These are phyloP conservation scores for Cercospora sp. DNA, from an alignment of 2,329 filamentous ascomycete genomes.

Conservation along the genomic window DNA sequence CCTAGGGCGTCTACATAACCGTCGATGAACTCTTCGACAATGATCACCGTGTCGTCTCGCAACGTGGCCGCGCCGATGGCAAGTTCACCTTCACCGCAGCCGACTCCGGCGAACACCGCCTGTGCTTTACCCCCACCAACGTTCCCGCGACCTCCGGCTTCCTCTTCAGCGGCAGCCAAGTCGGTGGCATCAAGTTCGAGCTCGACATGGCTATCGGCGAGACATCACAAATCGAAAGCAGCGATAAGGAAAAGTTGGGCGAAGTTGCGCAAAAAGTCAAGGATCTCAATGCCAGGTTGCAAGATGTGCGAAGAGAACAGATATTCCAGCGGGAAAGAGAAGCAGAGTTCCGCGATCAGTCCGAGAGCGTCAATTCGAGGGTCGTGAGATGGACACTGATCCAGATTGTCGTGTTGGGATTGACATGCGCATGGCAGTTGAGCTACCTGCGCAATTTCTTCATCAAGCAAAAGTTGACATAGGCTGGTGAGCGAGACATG, in stretches of 20 bases:
- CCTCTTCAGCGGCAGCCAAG: conserved; percentile 64
- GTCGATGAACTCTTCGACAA: conserved; percentile 98
- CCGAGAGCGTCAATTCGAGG: conserved; percentile 85
- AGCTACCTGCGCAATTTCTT: conserved; percentile 96
- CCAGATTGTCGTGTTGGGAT: conserved; percentile 78
- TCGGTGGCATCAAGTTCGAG: conserved; percentile 77
- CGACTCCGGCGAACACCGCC: conserved; percentile 90
- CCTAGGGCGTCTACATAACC: conserved; percentile 76
- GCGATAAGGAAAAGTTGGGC: conserved; percentile 88
- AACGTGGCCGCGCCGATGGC: conserved; percentile 72
- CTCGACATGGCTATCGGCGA: conserved; percentile 93
- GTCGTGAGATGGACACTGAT: conserved; percentile 93
- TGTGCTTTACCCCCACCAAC: conserved; percentile 88
- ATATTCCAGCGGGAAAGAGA: conserved; percentile 98
- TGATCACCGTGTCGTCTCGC: conserved; percentile 91
- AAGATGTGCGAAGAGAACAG: conserved; percentile 90
- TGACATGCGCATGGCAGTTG: conserved; percentile 94
- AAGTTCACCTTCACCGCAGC: conserved; percentile 95
- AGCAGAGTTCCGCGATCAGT: conserved; percentile 96
- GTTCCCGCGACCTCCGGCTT: conserved; percentile 68
- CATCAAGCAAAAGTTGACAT: conserved; percentile 99
- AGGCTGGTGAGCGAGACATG: conserved; percentile 31
- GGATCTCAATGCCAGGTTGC: conserved; percentile 82
- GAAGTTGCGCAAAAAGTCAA: conserved; percentile 85
- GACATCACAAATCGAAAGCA: conserved; percentile 88